These are phyloP conservation scores for Thraustotheca clavata DNA, from an alignment of 352 stramenopile genomes.

Conservation along the genomic window DNA sequence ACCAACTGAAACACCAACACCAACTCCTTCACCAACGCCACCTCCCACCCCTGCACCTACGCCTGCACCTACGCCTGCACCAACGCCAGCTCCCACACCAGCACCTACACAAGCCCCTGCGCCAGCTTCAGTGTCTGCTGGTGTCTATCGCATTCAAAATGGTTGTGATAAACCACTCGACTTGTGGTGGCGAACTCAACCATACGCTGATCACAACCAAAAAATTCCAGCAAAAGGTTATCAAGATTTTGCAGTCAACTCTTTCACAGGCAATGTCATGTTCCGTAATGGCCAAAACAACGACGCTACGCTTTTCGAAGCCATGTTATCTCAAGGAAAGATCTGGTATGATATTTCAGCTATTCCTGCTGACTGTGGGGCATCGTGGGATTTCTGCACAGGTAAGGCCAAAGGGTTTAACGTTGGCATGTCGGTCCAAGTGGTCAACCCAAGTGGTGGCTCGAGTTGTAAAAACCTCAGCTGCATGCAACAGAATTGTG, in stretches of 20 bases:
- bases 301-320: slow-evolving; percentile 16
- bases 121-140: not conserved
- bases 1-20: not conserved
- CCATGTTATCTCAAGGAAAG: not conserved
- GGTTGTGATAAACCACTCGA: slow-evolving; percentile 16
- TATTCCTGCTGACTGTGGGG: slow-evolving; percentile 10
- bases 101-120: slow-evolving; percentile 5
- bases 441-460: slow-evolving; percentile 26
- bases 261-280: slow-evolving; percentile 3
- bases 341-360: slow-evolving; percentile 13
- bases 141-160: slow-evolving; percentile 13
- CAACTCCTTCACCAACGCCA: not conserved
- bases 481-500: slow-evolving; percentile 45
- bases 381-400: slow-evolving; percentile 2
- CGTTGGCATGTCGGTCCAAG: slow-evolving; percentile 59
- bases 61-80: not conserved
- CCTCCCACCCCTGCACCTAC: slow-evolving; percentile 3
- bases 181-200: slow-evolving; percentile 9
- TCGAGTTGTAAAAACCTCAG: slow-evolving; percentile 39
- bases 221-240: not conserved
- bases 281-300: not conserved
- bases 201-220: not conserved
- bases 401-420: slow-evolving; percentile 47
- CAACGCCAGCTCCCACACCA: not conserved
- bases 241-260: not conserved